Percentiles rank a stretch among this genome's conserved stretches.
Evolutionary conservation across 495 filamentous ascomycete species (phyloP).

Genomic region (Penicillium arizonense): DNA sequence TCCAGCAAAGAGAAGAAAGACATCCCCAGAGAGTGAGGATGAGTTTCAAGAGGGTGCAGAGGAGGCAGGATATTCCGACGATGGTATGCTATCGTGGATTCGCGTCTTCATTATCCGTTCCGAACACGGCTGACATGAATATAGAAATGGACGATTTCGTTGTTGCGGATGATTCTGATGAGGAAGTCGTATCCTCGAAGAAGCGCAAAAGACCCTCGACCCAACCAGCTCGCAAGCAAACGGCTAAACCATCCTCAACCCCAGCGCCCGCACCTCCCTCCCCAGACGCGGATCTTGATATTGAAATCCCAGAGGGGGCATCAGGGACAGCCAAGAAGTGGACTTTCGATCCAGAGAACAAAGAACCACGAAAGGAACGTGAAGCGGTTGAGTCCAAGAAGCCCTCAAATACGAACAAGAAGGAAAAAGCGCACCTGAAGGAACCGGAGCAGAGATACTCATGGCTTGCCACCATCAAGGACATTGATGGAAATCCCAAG

Average conservation of each 20-base stretch:
- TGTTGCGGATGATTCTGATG: constrained; percentile 76
- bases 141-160: constrained; percentile 82
- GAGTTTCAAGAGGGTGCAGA: constrained; percentile 62
- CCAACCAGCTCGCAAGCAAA: constrained; percentile 52
- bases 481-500: constrained; percentile 76
- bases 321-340: constrained; percentile 80
- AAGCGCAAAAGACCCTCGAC: constrained; percentile 68
- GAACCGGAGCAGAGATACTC: constrained; percentile 81
- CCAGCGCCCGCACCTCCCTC: constrained; percentile 45
- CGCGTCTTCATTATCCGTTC: neutral
- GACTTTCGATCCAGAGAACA: constrained; percentile 79
- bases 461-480: constrained; percentile 83
- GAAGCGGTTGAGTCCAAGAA: constrained; percentile 39
- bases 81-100: constrained; percentile 46
- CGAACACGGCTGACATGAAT: constrained; percentile 16
- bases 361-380: constrained; percentile 58
- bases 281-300: constrained; percentile 50
- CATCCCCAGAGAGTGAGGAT: constrained; percentile 58
- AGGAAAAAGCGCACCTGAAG: constrained; percentile 72
- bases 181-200: constrained; percentile 62
- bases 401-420: constrained; percentile 49
- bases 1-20: constrained; percentile 51
- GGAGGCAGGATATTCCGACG: constrained; percentile 52
- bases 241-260: constrained; percentile 56
- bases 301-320: constrained; percentile 49